These are phyloP conservation scores for Suillus brevipes DNA, from an alignment of 768 basidiomycete species.

Conservation along the genomic window DNA sequence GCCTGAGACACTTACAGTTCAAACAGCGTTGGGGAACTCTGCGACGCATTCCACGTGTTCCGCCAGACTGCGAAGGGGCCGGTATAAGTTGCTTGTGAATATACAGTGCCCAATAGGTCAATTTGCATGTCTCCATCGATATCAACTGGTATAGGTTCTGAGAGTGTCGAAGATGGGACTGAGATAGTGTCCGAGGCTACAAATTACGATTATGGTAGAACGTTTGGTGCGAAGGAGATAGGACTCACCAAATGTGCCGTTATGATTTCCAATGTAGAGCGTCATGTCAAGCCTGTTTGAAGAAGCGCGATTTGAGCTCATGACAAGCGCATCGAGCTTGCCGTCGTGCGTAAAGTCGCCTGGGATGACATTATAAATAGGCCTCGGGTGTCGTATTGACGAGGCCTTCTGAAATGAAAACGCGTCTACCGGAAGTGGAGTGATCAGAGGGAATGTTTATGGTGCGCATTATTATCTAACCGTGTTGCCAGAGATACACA, in stretches of 20 bases:
- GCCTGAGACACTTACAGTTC: conserved; percentile 51
- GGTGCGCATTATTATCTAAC: conserved; percentile 39
- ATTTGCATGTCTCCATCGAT: conserved; percentile 86
- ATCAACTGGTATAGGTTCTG: conserved; percentile 88
- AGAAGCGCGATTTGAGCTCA: conserved; percentile 56
- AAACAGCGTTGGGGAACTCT: conserved; percentile 55
- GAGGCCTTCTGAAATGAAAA: conserved; percentile 55
- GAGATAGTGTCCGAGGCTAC: conserved; percentile 41
- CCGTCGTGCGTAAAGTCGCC: conserved; percentile 95
- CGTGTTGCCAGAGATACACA: conserved; percentile 81
- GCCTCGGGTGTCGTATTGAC: conserved; percentile 53
- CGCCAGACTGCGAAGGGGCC: conserved; percentile 68
- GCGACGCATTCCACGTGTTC: conserved; percentile 73
- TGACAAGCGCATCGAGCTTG: conserved; percentile 84
- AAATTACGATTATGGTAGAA: neutral
- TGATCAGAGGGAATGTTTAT: conserved; percentile 3
- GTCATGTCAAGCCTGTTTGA: conserved; percentile 59
- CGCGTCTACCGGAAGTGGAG: conserved; percentile 42
- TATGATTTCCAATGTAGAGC: conserved; percentile 65
- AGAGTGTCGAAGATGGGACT: conserved; percentile 61
- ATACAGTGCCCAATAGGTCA: conserved; percentile 74
- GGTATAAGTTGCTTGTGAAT: conserved; percentile 37
- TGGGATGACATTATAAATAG: conserved; percentile 81
- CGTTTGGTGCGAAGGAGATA: neutral
- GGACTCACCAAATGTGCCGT: conserved; percentile 65